Evolutionary conservation across 2,329 filamentous ascomycete species (phyloP), one percentile per base, ranked within the genome.

Genomic region (Xylaria sp.): DNA sequence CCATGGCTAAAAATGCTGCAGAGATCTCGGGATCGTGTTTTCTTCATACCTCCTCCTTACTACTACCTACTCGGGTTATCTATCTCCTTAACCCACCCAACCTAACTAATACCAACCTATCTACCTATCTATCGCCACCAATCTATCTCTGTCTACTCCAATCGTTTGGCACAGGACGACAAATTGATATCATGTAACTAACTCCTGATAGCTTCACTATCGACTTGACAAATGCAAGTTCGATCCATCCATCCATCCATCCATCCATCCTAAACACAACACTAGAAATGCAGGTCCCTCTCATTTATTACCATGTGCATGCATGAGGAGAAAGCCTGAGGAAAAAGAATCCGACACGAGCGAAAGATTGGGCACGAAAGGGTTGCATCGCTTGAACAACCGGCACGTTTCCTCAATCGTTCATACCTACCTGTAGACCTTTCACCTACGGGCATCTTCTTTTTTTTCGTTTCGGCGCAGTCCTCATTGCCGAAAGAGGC

Each of bases 331-430:
- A 30, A 47, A 44, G 52, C 46, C 47, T 47, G 19, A 30, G 5
- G 23, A 53, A 52, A 23, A 53, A 52, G 54, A 60, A 53, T 35
- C 11, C 18, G 59, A 30, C 42, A 47, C 50, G 57, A 58, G 54
- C 39, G 46, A 56, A 55, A 37, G 48, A 52, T 57, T 54, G 18
- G 54, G 56, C 47, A 55, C 23, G 35, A 58, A 52, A 16, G 16
- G 34, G 56, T 46, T 51, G 54, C 59, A 52, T 54, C 35, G 54
- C 47, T 47, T 18, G 44, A 59, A 30, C 23, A 59, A 30, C 23
- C 23, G 54, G 35, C 50, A 48, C 37, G 35, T 42, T 58, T 49
- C 34, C 37, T 46, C 54, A 46, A 46, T 13, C 13, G 42, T 46
- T 16, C 42, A 46, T n/a, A n/a, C 10, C 37, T 42, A 8, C 10